Percentiles rank a stretch among this genome's conserved stretches.
phyloP scores from a whole-genome alignment of 768 basidiomycete species.

The Tephrocybe sp. region DNA sequence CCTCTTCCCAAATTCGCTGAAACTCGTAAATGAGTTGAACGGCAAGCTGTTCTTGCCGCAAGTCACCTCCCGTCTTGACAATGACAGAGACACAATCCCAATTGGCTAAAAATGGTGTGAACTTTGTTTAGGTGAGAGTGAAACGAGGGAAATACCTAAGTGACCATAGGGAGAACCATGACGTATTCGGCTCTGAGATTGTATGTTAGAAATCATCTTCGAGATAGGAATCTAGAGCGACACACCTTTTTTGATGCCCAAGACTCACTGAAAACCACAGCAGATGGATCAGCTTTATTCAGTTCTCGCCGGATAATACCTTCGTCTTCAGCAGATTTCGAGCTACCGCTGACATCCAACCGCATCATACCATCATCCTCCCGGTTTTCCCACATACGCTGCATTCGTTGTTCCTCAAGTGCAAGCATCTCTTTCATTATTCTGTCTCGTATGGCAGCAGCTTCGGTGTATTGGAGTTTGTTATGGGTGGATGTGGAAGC shows the following conservation, averaged over 20 bases:
- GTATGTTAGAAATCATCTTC: neutral
- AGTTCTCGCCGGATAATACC: constrained; percentile 89
- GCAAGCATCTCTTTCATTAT: constrained; percentile 99
- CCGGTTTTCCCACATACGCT: constrained; percentile 74
- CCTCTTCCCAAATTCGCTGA: constrained; percentile 92
- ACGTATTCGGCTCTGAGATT: constrained; percentile 75
- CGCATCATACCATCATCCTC: constrained; percentile 69
- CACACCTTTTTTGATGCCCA: constrained; percentile 90
- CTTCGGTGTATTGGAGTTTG: constrained; percentile 79
- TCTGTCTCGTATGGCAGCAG: constrained; percentile 84
- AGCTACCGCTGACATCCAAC: constrained; percentile 47
- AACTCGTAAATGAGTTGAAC: constrained; percentile 94
- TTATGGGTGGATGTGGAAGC: constrained; percentile 36
- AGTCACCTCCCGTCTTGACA: constrained; percentile 95
- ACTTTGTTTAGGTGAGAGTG: constrained; percentile 1
- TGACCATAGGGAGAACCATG: constrained; percentile 96
- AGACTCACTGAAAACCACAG: constrained; percentile 92
- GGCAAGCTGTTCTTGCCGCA: constrained; percentile 96
- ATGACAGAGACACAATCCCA: constrained; percentile 96
- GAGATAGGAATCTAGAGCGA: neutral
- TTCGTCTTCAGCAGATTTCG: constrained; percentile 85
- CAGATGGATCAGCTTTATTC: constrained; percentile 94
- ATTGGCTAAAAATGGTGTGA: constrained; percentile 40
- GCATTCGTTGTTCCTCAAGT: constrained; percentile 95
- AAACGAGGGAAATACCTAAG: constrained; percentile 52